Percentiles rank a stretch among this genome's conserved stretches.
phyloP scores from a whole-genome alignment of 2,329 filamentous ascomycete genomes.

The Fusarium sulawesiense region DNA sequence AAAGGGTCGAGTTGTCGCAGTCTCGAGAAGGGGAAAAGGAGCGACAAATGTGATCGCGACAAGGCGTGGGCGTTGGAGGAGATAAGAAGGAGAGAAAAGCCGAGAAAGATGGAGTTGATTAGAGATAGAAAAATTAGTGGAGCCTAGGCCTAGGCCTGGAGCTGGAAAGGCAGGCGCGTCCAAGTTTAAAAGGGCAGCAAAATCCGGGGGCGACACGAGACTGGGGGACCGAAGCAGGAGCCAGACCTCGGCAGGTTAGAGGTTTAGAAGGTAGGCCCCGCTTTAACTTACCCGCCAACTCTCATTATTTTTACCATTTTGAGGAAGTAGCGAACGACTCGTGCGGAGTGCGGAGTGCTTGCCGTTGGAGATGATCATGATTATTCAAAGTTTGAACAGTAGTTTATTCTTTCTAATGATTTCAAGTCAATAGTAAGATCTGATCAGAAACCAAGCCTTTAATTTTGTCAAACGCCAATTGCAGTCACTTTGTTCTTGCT shows the following conservation, averaged over 20 bases:
- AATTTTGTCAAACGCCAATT: not conserved
- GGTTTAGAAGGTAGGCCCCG: slow-evolving; percentile 3
- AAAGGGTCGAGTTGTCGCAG: not conserved
- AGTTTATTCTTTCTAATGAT: not conserved
- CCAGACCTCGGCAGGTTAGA: slow-evolving; percentile 42
- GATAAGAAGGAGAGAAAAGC: slow-evolving; percentile 18
- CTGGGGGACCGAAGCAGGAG: slow-evolving; percentile 30
- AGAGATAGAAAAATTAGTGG: slow-evolving; percentile 34
- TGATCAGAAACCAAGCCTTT: not conserved
- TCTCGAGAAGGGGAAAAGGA: not conserved
- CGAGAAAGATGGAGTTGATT: slow-evolving; percentile 36
- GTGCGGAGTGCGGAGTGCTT: slow-evolving; percentile 1
- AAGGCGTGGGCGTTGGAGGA: slow-evolving; percentile 11
- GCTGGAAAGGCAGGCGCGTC: slow-evolving; percentile 9
- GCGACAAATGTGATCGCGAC: slow-evolving; percentile 7
- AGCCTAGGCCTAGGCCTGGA: slow-evolving; percentile 12
- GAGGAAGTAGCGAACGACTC: slow-evolving; percentile 6
- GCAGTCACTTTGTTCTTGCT: not conserved
- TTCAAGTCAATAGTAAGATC: not conserved
- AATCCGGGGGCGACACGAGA: slow-evolving; percentile 43
- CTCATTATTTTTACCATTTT: slow-evolving; percentile 27
- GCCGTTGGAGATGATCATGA: not conserved
- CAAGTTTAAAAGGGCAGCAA: slow-evolving; percentile 42
- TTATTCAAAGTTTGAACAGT: not conserved
- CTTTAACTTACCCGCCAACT: slow-evolving; percentile 2